Percentiles rank a stretch among this genome's conserved stretches.
phyloP scores from a whole-genome alignment of 2,329 filamentous ascomycete species.

The Diplodia intermedia region DNA sequence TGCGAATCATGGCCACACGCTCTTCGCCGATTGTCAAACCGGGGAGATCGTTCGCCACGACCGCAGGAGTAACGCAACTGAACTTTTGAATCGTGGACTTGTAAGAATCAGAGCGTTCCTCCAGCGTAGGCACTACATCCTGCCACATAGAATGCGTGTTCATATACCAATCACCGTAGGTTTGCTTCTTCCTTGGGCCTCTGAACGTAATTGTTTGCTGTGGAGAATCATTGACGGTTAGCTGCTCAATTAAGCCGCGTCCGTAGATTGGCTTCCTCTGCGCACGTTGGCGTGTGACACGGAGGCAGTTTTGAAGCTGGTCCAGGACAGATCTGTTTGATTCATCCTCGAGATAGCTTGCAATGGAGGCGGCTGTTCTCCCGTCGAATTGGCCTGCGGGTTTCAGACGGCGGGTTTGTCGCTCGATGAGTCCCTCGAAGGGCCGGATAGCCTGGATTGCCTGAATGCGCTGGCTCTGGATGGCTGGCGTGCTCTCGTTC shows the following conservation, averaged over 20 bases:
- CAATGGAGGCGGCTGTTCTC: conserved; percentile 70
- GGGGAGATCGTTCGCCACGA: conserved; percentile 79
- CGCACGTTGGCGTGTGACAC: conserved; percentile 80
- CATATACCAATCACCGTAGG: conserved; percentile 72
- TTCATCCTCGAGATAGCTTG: conserved; percentile 75
- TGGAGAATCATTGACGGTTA: conserved; percentile 63
- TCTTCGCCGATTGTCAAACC: conserved; percentile 67
- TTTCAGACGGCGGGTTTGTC: conserved; percentile 66
- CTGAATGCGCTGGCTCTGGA: conserved; percentile 53
- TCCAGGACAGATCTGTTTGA: conserved; percentile 51
- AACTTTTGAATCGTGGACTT: conserved; percentile 84
- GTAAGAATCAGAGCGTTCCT: conserved; percentile 74
- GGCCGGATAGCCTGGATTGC: conserved; percentile 69
- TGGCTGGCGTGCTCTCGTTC: conserved; percentile 66
- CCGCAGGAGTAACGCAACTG: conserved; percentile 88
- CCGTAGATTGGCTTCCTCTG: conserved; percentile 84
- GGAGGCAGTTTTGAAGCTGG: conserved; percentile 80
- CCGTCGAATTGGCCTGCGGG: conserved; percentile 66
- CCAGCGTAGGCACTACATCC: conserved; percentile 74
- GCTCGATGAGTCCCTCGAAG: conserved; percentile 74
- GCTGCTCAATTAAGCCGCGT: conserved; percentile 74
- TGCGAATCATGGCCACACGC: conserved; percentile 62
- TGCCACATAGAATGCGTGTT: conserved; percentile 69
- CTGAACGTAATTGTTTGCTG: conserved; percentile 34
- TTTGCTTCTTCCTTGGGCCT: conserved; percentile 27